A percentile compares a stretch with the other conserved stretches of the same genome.
Evolutionary conservation across 1,284 basidiomycete genomes (phyloP).

Genomic region (Schizophyllum commune): DNA sequence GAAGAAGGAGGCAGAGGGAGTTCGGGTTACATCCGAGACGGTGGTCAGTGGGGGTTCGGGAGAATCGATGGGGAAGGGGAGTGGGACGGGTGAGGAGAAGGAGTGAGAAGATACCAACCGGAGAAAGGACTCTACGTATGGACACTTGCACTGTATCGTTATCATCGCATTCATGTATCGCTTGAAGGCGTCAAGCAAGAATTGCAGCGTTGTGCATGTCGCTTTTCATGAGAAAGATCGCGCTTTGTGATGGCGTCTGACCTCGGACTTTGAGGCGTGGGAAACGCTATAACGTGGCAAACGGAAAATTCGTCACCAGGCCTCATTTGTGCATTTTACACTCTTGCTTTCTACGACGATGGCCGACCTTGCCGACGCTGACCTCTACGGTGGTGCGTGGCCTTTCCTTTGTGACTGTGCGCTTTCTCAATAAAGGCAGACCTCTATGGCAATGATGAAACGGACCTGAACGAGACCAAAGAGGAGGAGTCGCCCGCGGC

Average conservation of each 20-base stretch:
- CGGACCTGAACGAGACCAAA: conserved; percentile 45
- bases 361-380: conserved; percentile 72
- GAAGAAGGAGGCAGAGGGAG: neutral
- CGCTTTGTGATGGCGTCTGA: too few relatives aligned
- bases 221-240: too few relatives aligned
- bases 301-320: neutral
- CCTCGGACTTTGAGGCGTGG: too few relatives aligned
- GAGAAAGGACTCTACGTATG: too few relatives aligned
- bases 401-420: neutral
- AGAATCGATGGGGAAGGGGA: neutral
- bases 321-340: conserved; percentile 17
- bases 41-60: neutral
- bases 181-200: neutral
- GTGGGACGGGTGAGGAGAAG: neutral
- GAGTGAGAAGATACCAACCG: neutral
- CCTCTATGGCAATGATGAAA: conserved; percentile 72
- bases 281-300: neutral
- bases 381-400: conserved; percentile 72
- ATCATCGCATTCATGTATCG: neutral
- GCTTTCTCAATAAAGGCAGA: conserved; percentile 33
- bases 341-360: conserved; percentile 34
- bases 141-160: neutral
- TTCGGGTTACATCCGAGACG: neutral
- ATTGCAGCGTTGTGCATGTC: too few relatives aligned
- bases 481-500: conserved; percentile 11